Evolutionary conservation across 768 basidiomycete genomes (phyloP), one percentile per base, ranked within the genome.

Genomic region (Fistulinella prunicolor): DNA sequence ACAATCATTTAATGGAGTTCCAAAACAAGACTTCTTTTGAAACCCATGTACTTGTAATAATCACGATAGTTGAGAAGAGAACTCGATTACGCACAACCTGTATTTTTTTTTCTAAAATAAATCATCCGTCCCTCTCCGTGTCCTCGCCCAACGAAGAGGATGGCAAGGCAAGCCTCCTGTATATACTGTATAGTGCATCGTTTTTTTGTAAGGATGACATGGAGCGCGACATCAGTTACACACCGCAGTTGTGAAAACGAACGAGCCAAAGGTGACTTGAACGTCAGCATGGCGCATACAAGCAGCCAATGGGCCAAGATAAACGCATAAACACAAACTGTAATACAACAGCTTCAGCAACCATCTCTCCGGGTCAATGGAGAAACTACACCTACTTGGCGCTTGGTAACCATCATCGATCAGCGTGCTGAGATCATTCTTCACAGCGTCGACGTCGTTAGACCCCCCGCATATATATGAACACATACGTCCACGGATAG

Each of bases 41-140:
- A 41, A 10, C 13, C 32, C 12, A 14, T 47, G 43, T 60, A 53
- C 30, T 51, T 38, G 47, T 58, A 54, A 19, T 9, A 45, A 38
- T 36, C 40, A 30, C 28, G 20, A 40, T 49, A 47, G 50, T 46
- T 37, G 14, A 23, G 35, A 38, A 44, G 23, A 22, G 10, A 37
- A 40, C 5, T 13, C 16, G n/a, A n/a, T 3, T 10, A 21, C 43
- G 26, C 41, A 30, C 9, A 13, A 3, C 17, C 30, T 29, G 48
- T 32, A 43, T 2, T 26, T 26, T 16, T 13, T n/a, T n/a, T 28
- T 32, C 44, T 28, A 9, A 38, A 30, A 40, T 12, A 2, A 23
- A 37, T 21, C 23, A 9, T 26, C 4, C 30, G 9, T n/a, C 23
- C 20, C 16, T n/a, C n/a, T n/a, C n/a, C n/a, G n/a, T n/a, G n/a